A percentile compares a stretch with the other conserved stretches of the same genome.
Conservation (phyloP, 352 stramenopile species). For the Globisporangium nagaii region DNA sequence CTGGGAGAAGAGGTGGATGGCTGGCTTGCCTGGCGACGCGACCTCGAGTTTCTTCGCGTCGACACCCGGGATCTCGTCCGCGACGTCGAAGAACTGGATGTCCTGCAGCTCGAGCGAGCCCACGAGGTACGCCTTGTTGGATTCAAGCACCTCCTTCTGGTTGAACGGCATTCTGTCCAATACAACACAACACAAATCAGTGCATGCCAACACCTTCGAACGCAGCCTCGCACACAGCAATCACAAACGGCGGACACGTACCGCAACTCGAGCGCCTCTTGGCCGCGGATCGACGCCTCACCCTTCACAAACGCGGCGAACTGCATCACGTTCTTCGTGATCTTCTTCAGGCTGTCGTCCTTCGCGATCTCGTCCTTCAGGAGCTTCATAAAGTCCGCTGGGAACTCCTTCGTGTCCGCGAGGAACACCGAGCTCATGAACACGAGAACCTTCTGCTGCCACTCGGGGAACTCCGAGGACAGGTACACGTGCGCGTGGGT, state of each 20-base stretch:
- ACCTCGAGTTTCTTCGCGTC: constrained; percentile 84
- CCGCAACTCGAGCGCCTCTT: constrained; percentile 90
- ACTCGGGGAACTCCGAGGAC: constrained; percentile 77
- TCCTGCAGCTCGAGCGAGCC: constrained; percentile 87
- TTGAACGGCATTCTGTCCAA: constrained; percentile 90
- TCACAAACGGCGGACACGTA: constrained; percentile 21
- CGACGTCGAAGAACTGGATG: constrained; percentile 81
- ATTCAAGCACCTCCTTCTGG: constrained; percentile 90
- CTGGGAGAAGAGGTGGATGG: constrained; percentile 63
- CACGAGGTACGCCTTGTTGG: constrained; percentile 89
- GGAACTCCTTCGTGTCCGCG: constrained; percentile 57
- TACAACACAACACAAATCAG: constrained; percentile 1
- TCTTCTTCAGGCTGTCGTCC: constrained; percentile 81
- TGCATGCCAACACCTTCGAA: background rate
- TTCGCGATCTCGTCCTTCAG: constrained; percentile 72
- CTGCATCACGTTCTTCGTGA: constrained; percentile 96
- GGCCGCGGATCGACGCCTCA: constrained; percentile 89
- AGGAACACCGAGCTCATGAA: constrained; percentile 77
- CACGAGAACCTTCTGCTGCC: constrained; percentile 80
- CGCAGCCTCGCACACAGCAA: background rate
- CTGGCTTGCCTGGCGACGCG: constrained; percentile 76
- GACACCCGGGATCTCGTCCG: constrained; percentile 59
- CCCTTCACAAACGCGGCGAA: constrained; percentile 95
- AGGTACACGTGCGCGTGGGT: constrained; percentile 86
- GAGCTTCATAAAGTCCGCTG: constrained; percentile 83